Base-by-base conservation (phyloP, 176 grass and related monocot genomes). In the Luzula sylvatica region DNA sequence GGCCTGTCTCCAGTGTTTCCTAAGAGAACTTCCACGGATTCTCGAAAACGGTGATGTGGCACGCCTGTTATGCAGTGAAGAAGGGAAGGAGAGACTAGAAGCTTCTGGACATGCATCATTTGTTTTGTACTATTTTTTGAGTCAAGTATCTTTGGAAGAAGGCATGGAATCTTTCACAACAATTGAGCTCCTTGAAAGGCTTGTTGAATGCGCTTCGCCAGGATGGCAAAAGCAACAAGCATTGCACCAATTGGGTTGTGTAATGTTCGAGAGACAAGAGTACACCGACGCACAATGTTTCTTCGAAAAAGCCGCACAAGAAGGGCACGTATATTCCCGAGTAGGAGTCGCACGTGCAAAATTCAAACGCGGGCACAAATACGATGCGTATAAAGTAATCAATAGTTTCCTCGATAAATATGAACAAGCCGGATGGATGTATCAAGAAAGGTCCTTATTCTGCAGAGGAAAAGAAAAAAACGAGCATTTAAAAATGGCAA, bases 311-410 rank as follows among this genome's bases (percentile, higher is more conserved):
- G 85, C 92, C n/a, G 75, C 76, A 6, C 64, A 78, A 15, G 77
- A 79, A 50, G 85, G 85, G 13, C 92, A 96, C 16, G 74, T 86
- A 20, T 96, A 96, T 57, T 96, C 92, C 7, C 62, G 78, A 9
- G 77, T 80, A n/a, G 92, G 92, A 0, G 74, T 80, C 9, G 92
- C 92, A 0, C 77, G 92, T 4, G 81, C 92, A 65, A 96, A 89
- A 57, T 89, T 60, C 74, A 89, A 82, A 64, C 66, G 81, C 7
- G 92, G 92, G 13, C 92, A 96, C 77, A 96, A 96, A 51, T 96
- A 96, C 46, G 56, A 81, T 0, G 85, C 92, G 1, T 96, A 89
- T 68, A 96, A 96, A 74, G 53, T 96, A 3, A 81, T 76, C 57
- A 89, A 79, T 48, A 76, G 58, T 18, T 53, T 96, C 15, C 45